phyloP scores from a whole-genome alignment of 2,329 filamentous ascomycete genomes.

The Corinectria fuckeliana region DNA sequence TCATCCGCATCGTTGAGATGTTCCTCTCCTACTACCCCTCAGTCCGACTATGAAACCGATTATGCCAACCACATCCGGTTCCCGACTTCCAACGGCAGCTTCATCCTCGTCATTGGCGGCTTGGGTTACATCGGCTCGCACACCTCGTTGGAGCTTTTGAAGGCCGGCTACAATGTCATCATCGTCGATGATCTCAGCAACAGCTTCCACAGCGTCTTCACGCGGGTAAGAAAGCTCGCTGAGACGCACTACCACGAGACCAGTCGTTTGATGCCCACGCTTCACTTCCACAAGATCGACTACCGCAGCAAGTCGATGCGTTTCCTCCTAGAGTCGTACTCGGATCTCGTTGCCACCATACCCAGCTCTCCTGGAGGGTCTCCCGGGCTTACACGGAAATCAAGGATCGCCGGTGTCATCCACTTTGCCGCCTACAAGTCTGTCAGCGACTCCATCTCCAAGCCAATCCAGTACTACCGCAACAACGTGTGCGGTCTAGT shows the following conservation, averaged over 20 bases:
- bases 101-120: slow-evolving; percentile 59
- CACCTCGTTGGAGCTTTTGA: slow-evolving; percentile 60
- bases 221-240: slow-evolving; percentile 19
- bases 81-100: slow-evolving; percentile 19
- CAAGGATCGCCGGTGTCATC: slow-evolving; percentile 59
- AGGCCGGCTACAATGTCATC: slow-evolving; percentile 60
- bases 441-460: slow-evolving; percentile 67
- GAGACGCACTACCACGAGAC: slow-evolving; percentile 15
- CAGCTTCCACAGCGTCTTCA: slow-evolving; percentile 40
- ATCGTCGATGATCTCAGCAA: slow-evolving; percentile 55
- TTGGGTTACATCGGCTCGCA: slow-evolving; percentile 64
- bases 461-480: slow-evolving; percentile 68
- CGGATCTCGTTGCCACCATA: slow-evolving; percentile 18
- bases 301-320: slow-evolving; percentile 47
- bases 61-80: neutral
- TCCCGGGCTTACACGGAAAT: slow-evolving; percentile 12
- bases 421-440: slow-evolving; percentile 74
- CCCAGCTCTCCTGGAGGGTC: slow-evolving; percentile 15
- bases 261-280: slow-evolving; percentile 25
- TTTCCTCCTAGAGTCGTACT: slow-evolving; percentile 46
- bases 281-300: slow-evolving; percentile 49
- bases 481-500: slow-evolving; percentile 72
- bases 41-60: neutral
- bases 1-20: slow-evolving; percentile 1
- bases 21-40: slow-evolving; percentile 10